Evolutionary conservation across 2,329 filamentous ascomycete genomes (phyloP).

Genomic region (Mollisiaceae sp.): DNA sequence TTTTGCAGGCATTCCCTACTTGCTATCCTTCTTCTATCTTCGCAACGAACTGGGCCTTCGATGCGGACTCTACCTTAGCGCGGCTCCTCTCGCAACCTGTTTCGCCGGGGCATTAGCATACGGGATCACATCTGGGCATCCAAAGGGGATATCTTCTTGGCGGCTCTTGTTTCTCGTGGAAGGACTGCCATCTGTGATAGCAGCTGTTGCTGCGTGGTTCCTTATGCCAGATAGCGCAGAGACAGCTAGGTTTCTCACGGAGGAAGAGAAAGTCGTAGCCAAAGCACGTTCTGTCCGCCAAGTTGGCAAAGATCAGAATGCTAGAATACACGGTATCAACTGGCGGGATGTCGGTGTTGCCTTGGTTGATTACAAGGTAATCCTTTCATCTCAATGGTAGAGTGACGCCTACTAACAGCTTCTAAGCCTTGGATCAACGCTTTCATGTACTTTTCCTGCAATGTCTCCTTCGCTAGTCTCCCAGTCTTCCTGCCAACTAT

Average conservation of each 20-base stretch:
- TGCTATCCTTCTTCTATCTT: constrained; percentile 54
- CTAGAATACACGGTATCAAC: constrained; percentile 52
- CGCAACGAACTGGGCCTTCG: constrained; percentile 69
- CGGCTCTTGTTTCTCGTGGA: constrained; percentile 69
- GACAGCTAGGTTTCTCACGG: constrained; percentile 55
- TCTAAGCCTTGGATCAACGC: constrained; percentile 16
- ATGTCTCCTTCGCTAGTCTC: constrained; percentile 68
- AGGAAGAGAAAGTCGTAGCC: constrained; percentile 55
- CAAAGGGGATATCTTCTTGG: constrained; percentile 59
- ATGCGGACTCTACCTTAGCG: constrained; percentile 71
- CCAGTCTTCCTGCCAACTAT: constrained; percentile 69
- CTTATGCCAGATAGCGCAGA: constrained; percentile 57
- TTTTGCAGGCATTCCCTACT: constrained; percentile 48
- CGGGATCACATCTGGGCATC: constrained; percentile 66
- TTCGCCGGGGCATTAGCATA: constrained; percentile 73
- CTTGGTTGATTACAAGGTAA: constrained; percentile 51
- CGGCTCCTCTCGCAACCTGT: constrained; percentile 69
- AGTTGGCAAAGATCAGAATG: constrained; percentile 54
- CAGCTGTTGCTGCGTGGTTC: constrained; percentile 60
- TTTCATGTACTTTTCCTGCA: constrained; percentile 46
- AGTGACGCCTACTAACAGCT: constrained; percentile 1
- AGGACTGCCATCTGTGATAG: constrained; percentile 62
- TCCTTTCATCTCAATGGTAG: background rate
- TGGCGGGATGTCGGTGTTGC: constrained; percentile 53
- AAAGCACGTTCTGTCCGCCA: constrained; percentile 57